These are phyloP conservation scores for Melanogaster broomeanus DNA, from an alignment of 768 basidiomycete species.

Conservation along the genomic window DNA sequence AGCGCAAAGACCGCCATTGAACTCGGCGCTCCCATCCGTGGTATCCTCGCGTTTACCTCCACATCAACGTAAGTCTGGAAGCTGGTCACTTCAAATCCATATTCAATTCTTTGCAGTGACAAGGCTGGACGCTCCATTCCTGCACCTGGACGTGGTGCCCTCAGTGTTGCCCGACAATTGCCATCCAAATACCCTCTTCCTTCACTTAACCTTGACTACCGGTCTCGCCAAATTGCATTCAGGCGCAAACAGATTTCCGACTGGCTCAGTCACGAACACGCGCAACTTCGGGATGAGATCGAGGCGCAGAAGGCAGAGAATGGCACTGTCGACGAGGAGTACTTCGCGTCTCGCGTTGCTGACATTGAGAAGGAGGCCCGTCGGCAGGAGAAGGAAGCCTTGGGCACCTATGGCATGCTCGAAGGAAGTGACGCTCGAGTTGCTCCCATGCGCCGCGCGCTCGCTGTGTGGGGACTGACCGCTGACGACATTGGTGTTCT, in stretches of 20 bases:
- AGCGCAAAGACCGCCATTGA: conserved; percentile 94
- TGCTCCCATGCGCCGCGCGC: conserved; percentile 89
- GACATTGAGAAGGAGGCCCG: conserved; percentile 89
- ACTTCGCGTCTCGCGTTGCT: conserved; percentile 73
- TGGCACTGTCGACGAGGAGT: conserved; percentile 59
- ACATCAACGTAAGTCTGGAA: conserved; percentile 80
- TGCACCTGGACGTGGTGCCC: conserved; percentile 92
- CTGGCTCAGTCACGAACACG: conserved; percentile 90
- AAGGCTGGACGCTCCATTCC: conserved; percentile 98
- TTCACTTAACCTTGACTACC: conserved; percentile 83
- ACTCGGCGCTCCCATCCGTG: conserved; percentile 91
- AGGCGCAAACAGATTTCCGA: conserved; percentile 92
- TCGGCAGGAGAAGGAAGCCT: conserved; percentile 89
- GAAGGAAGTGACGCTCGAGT: conserved; percentile 84
- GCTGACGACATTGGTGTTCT: conserved; percentile 91
- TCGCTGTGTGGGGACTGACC: conserved; percentile 95
- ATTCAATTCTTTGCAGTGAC: conserved; percentile 56
- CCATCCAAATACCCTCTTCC: conserved; percentile 76
- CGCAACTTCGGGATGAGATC: conserved; percentile 79
- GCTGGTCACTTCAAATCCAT: not conserved
- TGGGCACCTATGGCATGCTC: conserved; percentile 95
- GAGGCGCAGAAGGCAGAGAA: conserved; percentile 57
- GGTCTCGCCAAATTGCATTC: conserved; percentile 93
- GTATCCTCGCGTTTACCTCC: conserved; percentile 92
- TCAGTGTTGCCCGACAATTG: conserved; percentile 86